Evolutionary conservation across 2,329 filamentous ascomycete species (phyloP).

Genomic region (Alternaria longipes): DNA sequence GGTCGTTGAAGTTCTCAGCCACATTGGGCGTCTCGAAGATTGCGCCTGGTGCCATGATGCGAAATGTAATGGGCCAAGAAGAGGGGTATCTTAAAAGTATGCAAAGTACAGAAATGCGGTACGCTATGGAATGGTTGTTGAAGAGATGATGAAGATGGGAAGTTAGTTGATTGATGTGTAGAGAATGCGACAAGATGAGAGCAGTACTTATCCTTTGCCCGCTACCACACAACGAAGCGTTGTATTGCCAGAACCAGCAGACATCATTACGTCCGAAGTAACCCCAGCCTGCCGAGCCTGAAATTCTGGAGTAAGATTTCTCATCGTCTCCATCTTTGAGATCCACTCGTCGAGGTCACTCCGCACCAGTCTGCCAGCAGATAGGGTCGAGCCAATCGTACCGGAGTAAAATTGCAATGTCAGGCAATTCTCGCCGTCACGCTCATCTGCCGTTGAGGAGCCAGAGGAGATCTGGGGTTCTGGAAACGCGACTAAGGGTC

Average conservation of each 20-base stretch:
- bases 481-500: constrained; percentile 30
- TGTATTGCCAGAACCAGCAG: constrained; percentile 17
- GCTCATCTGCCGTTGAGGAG: constrained; percentile 13
- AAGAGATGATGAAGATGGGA: constrained; percentile 5
- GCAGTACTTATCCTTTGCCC: constrained; percentile 35
- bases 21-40: constrained; percentile 55
- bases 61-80: constrained; percentile 7
- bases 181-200: constrained; percentile 14
- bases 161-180: constrained; percentile 12
- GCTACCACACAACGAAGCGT: constrained; percentile 14
- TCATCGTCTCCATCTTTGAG: constrained; percentile 28
- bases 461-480: constrained; percentile 26
- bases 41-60: constrained; percentile 57
- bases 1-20: constrained; percentile 57
- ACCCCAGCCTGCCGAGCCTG: constrained; percentile 38
- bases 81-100: constrained; percentile 31
- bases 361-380: constrained; percentile 13
- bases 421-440: constrained; percentile 44
- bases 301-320: constrained; percentile 26
- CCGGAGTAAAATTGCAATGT: constrained; percentile 9
- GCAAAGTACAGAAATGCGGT: neutral
- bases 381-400: constrained; percentile 21
- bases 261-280: constrained; percentile 22
- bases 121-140: constrained; percentile 7
- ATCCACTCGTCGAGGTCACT: constrained; percentile 28